Conservation (phyloP, 1,284 basidiomycete genomes). For the Pyrrhoderma noxium region DNA sequence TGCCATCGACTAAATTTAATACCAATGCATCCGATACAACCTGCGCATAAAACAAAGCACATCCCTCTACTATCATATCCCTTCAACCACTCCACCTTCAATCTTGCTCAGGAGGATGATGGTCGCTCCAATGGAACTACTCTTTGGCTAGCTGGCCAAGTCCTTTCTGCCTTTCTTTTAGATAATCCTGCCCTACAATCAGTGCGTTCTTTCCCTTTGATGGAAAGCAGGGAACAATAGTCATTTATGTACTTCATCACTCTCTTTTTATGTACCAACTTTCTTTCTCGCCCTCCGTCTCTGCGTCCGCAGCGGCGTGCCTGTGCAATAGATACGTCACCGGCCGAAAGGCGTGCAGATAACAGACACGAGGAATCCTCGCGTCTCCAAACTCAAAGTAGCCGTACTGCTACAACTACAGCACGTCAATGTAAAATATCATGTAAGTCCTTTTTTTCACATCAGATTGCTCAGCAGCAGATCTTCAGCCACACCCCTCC, state of each 20-base stretch:
- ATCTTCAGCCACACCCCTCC: too few relatives aligned
- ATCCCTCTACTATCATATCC: conserved; percentile 42
- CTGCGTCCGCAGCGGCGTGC: not conserved
- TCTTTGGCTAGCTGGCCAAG: conserved; percentile 80
- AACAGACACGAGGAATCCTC: too few relatives aligned
- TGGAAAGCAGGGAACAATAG: not conserved
- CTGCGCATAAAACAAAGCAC: conserved; percentile 68
- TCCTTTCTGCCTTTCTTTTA: conserved; percentile 59
- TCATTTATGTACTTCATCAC: not conserved
- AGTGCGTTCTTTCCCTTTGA: conserved; percentile 20
- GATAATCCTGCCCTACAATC: conserved; percentile 24
- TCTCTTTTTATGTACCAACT: not conserved
- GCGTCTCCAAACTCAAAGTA: too few relatives aligned
- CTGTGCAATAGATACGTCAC: conserved; percentile 5
- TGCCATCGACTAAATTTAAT: too few relatives aligned
- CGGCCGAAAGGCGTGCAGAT: not conserved
- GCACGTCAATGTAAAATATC: too few relatives aligned
- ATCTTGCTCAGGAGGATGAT: conserved; percentile 49
- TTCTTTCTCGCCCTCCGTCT: not conserved
- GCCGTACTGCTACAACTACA: too few relatives aligned
- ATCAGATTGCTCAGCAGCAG: too few relatives aligned
- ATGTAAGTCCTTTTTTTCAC: too few relatives aligned
- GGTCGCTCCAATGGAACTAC: conserved; percentile 75
- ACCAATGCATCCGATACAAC: conserved; percentile 24
- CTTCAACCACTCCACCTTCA: conserved; percentile 37